Evolutionary conservation across 1,284 basidiomycete genomes (phyloP).

Genomic region (Irpex sp.): DNA sequence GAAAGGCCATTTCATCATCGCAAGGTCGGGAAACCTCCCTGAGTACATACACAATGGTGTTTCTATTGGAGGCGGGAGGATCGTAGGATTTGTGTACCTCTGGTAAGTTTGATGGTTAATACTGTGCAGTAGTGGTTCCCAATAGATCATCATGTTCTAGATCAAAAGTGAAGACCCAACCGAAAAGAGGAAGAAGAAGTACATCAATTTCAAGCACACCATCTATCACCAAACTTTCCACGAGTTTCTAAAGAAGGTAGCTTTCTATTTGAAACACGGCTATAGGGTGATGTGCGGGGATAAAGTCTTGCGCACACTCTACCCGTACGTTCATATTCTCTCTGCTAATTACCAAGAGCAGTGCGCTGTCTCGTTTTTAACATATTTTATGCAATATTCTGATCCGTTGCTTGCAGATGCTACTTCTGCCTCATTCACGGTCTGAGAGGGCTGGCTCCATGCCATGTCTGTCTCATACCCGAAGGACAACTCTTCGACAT

Average conservation of each 20-base stretch:
- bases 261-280: conserved; percentile 25
- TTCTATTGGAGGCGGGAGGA: conserved; percentile 40
- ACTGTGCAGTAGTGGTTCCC: no score
- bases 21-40: conserved; percentile 42
- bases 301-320: conserved; percentile 24
- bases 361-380: conserved; percentile 10
- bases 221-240: conserved; percentile 20
- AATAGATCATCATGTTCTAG: neutral
- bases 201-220: conserved; percentile 4
- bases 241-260: conserved; percentile 25
- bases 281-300: conserved; percentile 31
- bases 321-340: conserved; percentile 36
- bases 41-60: conserved; percentile 42
- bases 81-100: conserved; percentile 49
- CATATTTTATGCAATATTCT: neutral
- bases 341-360: conserved; percentile 41
- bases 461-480: conserved; percentile 26
- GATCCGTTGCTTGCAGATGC: conserved; percentile 13
- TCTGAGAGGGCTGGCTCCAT: conserved; percentile 16
- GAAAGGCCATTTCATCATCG: conserved; percentile 52
- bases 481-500: conserved; percentile 9
- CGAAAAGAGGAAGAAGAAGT: conserved; percentile 6
- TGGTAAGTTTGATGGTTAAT: conserved; percentile 33
- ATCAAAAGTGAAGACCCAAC: neutral
- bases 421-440: conserved; percentile 26